phyloP scores from a whole-genome alignment of 2,329 filamentous ascomycete species.

The Penicillium sclerotiorum region DNA sequence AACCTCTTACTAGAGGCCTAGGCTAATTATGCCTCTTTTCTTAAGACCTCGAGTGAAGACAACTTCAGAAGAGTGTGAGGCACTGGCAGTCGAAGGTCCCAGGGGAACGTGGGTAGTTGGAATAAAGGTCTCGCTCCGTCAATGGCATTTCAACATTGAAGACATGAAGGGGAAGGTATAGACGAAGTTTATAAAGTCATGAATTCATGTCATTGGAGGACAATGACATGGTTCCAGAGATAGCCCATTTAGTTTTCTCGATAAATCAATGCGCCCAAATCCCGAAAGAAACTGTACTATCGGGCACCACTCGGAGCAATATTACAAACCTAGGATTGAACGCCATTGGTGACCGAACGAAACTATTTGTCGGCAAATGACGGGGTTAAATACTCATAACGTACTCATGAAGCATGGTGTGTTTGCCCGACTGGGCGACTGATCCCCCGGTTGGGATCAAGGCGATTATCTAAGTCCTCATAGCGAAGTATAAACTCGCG shows the following conservation, averaged over 20 bases:
- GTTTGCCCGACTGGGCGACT: conserved; percentile 39
- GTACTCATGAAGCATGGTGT: conserved; percentile 39
- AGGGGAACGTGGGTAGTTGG: no score
- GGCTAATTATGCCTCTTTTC: neutral
- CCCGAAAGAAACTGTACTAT: conserved; percentile 27
- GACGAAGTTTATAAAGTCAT: neutral
- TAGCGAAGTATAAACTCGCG: conserved; percentile 54
- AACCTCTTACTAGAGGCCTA: neutral
- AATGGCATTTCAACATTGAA: no score
- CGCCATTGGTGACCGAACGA: conserved; percentile 34
- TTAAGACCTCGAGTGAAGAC: no score
- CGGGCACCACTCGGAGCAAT: conserved; percentile 27
- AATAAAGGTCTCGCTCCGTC: no score
- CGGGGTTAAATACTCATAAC: conserved; percentile 7
- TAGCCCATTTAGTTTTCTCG: conserved; percentile 26
- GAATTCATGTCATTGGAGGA: conserved; percentile 27
- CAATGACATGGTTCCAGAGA: conserved; percentile 29
- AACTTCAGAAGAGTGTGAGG: no score
- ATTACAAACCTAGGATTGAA: conserved; percentile 34
- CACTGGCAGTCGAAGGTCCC: no score
- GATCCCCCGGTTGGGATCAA: conserved; percentile 42
- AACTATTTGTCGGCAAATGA: conserved; percentile 11
- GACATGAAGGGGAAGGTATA: no score
- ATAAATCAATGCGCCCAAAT: conserved; percentile 30
- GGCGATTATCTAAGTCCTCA: conserved; percentile 52